Conservation (phyloP, 139 green algal species). For the Mychonastes homosphaera region DNA sequence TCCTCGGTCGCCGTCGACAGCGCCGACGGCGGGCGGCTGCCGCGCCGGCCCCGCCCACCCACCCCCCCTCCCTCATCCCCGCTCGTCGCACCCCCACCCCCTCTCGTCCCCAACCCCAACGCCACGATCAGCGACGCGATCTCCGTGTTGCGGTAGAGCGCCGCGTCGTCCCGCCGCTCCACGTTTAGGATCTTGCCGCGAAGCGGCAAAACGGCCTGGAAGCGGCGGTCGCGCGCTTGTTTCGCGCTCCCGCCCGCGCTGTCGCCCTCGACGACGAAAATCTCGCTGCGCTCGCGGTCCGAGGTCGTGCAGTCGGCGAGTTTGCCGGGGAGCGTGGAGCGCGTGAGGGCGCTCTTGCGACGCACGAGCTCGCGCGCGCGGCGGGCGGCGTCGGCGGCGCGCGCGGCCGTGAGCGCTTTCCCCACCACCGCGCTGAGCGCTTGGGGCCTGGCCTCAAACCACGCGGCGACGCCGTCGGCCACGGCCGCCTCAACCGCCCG, state of each 20-base stretch:
- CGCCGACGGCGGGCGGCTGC: constrained; percentile 2
- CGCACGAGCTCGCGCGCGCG: constrained; percentile 90
- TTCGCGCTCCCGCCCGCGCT: constrained; percentile 90
- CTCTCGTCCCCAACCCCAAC: constrained; percentile 78
- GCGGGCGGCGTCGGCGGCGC: constrained; percentile 84
- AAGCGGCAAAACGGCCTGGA: constrained; percentile 57
- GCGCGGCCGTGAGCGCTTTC: constrained; percentile 26
- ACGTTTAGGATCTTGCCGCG: constrained; percentile 98
- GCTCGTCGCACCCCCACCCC: constrained; percentile 16
- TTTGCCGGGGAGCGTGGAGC: constrained; percentile 87
- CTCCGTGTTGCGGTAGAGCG: constrained; percentile 92
- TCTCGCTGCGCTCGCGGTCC: constrained; percentile 52
- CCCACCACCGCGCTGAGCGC: constrained; percentile 26
- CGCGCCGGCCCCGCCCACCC: background rate
- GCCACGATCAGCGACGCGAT: constrained; percentile 84
- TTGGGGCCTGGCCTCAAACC: constrained; percentile 26
- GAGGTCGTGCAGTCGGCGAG: constrained; percentile 82
- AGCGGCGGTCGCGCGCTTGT: constrained; percentile 74
- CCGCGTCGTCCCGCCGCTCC: constrained; percentile 51
- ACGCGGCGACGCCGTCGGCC: constrained; percentile 22
- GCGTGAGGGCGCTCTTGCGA: constrained; percentile 79
- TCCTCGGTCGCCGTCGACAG: background rate
- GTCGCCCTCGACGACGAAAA: constrained; percentile 98
- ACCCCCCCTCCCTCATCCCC: constrained; percentile 10
- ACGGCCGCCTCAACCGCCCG: constrained; percentile 10